Base-by-base conservation (phyloP, 805 yeast genomes). In the Yarrowia divulgata region DNA sequence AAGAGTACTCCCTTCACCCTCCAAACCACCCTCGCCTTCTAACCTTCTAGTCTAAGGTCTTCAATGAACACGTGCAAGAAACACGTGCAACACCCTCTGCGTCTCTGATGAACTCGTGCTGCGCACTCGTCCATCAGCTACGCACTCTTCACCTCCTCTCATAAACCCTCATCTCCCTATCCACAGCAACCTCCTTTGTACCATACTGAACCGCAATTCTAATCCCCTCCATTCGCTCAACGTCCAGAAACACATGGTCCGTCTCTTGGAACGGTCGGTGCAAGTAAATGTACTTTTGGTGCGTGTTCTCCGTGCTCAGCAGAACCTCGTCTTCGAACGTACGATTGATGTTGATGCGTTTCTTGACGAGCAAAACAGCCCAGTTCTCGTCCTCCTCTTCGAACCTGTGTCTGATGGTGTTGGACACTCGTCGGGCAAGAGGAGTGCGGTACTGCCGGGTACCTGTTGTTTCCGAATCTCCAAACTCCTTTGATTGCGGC, bases 171-270 rank as follows among this genome's bases (percentile, higher is more conserved):
- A 60, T 43, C 3, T 60, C 34, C 32, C 29, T 9, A 32, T 60
- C 66, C 16, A 60, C 35, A 6, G 34, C 66, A 35, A 63, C 68
- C 57, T 63, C 68, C n/a, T 63, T 48, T 16, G 68, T 49, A 1
- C 68, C 68, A 48, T 32, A 49, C 46, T 23, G 37, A 6, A 63
- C 68, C 1, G 57, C 35, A 6, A 63, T 37, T n/a, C 29, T 48
- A 4, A 63, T 39, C 6, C 68, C 68, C 18, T 48, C 32, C 68
- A 63, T 63, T 1, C 16, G 48, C 57, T 63, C 68, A 14, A 63
- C 32, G 29, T 63, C 34, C 39, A 63, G 39, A 37, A 63, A 49
- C 68, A 63, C 68, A n/a, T 48, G 68, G 35, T 63, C 68, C 19
- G 39, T 29, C n/a, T 63, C 68, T 10, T 63, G 57, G 29, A 48